Conservation (phyloP, 129 eudicot species). For the Centrapalus pauciflorus region DNA sequence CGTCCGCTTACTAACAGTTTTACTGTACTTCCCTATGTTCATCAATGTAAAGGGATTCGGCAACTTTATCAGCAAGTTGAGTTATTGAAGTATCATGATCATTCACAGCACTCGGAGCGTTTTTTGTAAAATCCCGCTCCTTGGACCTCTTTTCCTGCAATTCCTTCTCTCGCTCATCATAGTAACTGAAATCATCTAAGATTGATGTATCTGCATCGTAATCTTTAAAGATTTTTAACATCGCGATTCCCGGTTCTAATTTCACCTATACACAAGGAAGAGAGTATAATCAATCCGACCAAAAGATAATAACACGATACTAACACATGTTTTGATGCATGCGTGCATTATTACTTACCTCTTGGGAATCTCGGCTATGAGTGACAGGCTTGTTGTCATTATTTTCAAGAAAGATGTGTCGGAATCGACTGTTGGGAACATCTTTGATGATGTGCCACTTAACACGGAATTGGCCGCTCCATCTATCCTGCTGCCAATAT, state of each 20-base stretch:
- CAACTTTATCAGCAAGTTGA: slow-evolving; percentile 58
- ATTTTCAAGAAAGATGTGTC: slow-evolving; percentile 84
- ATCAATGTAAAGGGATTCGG: slow-evolving; percentile 51
- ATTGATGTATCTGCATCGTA: slow-evolving; percentile 66
- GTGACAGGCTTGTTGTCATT: slow-evolving; percentile 95
- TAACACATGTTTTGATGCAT: not conserved
- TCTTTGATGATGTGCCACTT: slow-evolving; percentile 87
- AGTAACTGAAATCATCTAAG: slow-evolving; percentile 65
- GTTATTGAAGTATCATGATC: slow-evolving; percentile 42
- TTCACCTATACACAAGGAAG: slow-evolving; percentile 55
- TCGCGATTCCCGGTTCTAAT: slow-evolving; percentile 59
- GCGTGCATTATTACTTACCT: slow-evolving; percentile 43
- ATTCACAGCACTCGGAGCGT: slow-evolving; percentile 19
- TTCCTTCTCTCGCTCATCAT: slow-evolving; percentile 72
- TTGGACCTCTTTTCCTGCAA: slow-evolving; percentile 67
- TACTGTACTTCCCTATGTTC: slow-evolving; percentile 36
- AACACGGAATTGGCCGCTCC: slow-evolving; percentile 94
- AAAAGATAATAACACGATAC: too few relatives aligned
- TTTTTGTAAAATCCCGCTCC: slow-evolving; percentile 42
- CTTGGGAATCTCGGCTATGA: slow-evolving; percentile 97
- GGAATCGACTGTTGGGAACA: slow-evolving; percentile 76
- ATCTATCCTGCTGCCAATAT: slow-evolving; percentile 95
- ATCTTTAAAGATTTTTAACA: slow-evolving; percentile 71
- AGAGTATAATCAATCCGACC: not conserved
- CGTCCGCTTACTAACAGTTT: slow-evolving; percentile 17